phyloP scores from a whole-genome alignment of 805 yeast genomes.

The Maudiozyma barnettii region DNA sequence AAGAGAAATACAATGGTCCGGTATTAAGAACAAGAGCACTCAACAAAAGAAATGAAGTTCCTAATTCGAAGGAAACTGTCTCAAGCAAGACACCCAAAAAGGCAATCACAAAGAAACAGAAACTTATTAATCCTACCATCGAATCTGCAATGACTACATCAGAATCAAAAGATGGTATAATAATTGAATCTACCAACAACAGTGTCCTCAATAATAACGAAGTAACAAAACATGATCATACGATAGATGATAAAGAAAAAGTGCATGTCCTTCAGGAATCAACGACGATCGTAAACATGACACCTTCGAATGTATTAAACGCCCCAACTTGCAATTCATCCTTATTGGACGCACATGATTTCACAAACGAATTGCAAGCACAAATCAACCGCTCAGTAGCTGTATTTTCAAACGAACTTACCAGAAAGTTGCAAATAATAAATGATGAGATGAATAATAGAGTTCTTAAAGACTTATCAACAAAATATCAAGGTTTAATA shows the following conservation, averaged over 20 bases:
- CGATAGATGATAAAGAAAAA: neutral
- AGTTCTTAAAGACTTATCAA: slow-evolving; percentile 28
- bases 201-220: neutral
- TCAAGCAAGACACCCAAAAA: too few relatives aligned
- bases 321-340: neutral
- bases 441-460: slow-evolving; percentile 31
- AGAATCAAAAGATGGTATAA: neutral
- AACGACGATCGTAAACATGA: slow-evolving; percentile 6
- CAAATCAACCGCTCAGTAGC: slow-evolving; percentile 31
- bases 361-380: slow-evolving; percentile 30
- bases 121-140: too few relatives aligned
- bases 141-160: too few relatives aligned
- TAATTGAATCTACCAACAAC: neutral
- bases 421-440: slow-evolving; percentile 29
- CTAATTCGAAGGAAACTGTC: too few relatives aligned
- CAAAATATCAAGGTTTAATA: slow-evolving; percentile 29
- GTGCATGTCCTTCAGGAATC: slow-evolving; percentile 5
- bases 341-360: slow-evolving; percentile 8
- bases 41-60: neutral
- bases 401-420: slow-evolving; percentile 29
- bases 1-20: neutral
- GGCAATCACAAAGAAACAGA: too few relatives aligned
- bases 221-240: neutral
- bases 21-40: neutral
- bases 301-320: neutral